Base-by-base conservation (phyloP, 176 grass and related monocot genomes). In the Cymbopogon citratus region DNA sequence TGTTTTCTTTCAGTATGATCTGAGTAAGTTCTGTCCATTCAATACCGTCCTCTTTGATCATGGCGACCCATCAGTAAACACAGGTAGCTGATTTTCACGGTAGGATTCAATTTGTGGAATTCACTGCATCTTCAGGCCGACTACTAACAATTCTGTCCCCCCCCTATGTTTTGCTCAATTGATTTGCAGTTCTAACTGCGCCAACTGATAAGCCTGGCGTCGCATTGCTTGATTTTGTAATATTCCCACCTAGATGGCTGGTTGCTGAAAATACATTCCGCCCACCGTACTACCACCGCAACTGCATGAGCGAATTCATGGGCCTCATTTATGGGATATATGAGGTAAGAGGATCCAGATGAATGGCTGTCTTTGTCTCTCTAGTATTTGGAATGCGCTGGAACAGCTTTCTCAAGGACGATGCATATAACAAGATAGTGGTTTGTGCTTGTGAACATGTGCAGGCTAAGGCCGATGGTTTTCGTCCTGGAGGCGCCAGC, bases 301-400 rank as follows among this genome's bases (percentile, higher is more conserved):
- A 98, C 80, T 98, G 92, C 86, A 98, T 95, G 95, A 98, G 82
- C 15, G 90, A 98, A 77, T 98, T 93, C 70, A 98, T 95, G 95
- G 95, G 92, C 25, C 76, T 95, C 18, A 95, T 98, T 23, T 79
- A 88, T 14, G 95, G 95, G 34, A 40, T 77, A 27, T 98, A 98
- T 7, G 92, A 98, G 90, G 92, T 98, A 86, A 46, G 24, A 10
- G 21, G 52, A 57, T 10, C 52, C 52, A 23, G 21, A 57, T 57
- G 19, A 23, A 6, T 34, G 0, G 25, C 43, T 57, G 2, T 43
- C 2, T 69, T 14, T 38, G 8, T 57, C 9, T 59, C 14, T 66
- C 5, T 62, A 5, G 24, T 25, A 18, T 7, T 1, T 15, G 11
- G 18, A 45, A 33, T 26, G 62, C 36, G 9, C 0, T 9, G 2